Conservation (phyloP, 1,284 basidiomycete genomes). For the Pascua guehoae region DNA sequence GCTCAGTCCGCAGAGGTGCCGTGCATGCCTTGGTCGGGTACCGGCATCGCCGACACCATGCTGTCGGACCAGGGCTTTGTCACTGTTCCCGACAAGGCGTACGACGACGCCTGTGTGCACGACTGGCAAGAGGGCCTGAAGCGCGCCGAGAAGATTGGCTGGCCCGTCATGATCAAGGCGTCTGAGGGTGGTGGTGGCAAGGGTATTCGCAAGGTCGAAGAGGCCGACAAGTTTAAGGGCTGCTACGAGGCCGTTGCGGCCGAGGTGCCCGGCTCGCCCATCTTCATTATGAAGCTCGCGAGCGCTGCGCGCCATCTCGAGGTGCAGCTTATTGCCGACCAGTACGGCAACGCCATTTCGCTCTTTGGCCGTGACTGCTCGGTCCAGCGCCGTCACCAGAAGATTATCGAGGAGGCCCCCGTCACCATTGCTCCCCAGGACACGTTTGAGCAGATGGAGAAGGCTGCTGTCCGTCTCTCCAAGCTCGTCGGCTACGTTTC, state of each 20-base stretch:
- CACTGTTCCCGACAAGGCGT: constrained; percentile 87
- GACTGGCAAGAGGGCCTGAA: constrained; percentile 82
- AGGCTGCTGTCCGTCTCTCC: constrained; percentile 92
- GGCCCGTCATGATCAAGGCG: constrained; percentile 99
- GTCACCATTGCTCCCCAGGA: constrained; percentile 92
- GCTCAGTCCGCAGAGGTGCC: constrained; percentile 97
- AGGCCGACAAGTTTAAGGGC: constrained; percentile 82
- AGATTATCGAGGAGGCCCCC: constrained; percentile 99
- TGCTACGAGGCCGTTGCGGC: constrained; percentile 89
- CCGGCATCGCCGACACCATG: constrained; percentile 84
- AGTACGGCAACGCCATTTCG: constrained; percentile 99
- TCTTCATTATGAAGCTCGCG: constrained; percentile 99
- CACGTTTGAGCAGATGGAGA: constrained; percentile 95
- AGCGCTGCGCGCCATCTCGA: constrained; percentile 96
- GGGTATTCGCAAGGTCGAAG: constrained; percentile 91
- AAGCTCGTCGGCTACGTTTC: constrained; percentile 99
- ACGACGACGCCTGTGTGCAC: constrained; percentile 84
- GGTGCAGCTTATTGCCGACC: constrained; percentile 97
- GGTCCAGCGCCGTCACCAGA: constrained; percentile 98
- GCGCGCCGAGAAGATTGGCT: constrained; percentile 85
- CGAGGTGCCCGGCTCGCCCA: constrained; percentile 97
- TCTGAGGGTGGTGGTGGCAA: constrained; percentile 99
- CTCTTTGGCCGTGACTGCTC: constrained; percentile 99
- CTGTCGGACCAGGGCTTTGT: constrained; percentile 87
- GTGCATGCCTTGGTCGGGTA: constrained; percentile 98